These are phyloP conservation scores for Agapanthus africanus DNA, from an alignment of 106 monocot species.

Conservation along the genomic window DNA sequence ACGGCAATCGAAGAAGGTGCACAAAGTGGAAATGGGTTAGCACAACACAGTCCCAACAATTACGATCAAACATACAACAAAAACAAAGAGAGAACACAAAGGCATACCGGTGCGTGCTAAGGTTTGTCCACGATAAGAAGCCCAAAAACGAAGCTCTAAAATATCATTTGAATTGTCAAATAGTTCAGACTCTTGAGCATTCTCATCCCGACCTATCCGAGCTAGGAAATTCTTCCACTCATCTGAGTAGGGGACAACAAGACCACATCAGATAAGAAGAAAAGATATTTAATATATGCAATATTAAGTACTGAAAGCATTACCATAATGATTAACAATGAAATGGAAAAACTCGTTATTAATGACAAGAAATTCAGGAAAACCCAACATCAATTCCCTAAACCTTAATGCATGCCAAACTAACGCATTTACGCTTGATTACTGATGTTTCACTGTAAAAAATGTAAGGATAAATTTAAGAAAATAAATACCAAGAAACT, in stretches of 20 bases:
- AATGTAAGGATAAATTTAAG: no score
- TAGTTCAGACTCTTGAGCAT: slow-evolving; percentile 44
- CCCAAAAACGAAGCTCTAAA: slow-evolving; percentile 84
- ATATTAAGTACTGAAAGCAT: background rate
- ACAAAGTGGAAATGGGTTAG: background rate
- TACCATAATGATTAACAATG: background rate
- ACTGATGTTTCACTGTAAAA: no score
- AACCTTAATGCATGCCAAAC: no score
- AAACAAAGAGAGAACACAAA: background rate
- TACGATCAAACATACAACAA: background rate
- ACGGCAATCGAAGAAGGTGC: no score
- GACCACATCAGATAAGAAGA: slow-evolving; percentile 2
- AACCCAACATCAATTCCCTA: background rate
- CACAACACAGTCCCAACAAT: background rate
- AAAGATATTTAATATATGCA: no score
- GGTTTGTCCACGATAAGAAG: slow-evolving; percentile 92
- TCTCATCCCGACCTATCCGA: slow-evolving; percentile 66
- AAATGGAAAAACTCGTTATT: background rate
- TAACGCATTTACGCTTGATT: no score
- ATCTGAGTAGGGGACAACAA: slow-evolving; percentile 33
- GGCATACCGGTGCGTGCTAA: slow-evolving; percentile 80
- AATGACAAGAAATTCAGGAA: background rate
- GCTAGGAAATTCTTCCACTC: slow-evolving; percentile 90
- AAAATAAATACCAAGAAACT: background rate
- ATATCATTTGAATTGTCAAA: slow-evolving; percentile 49